phyloP scores from a whole-genome alignment of 768 basidiomycete genomes.

The Mycena filopes region DNA sequence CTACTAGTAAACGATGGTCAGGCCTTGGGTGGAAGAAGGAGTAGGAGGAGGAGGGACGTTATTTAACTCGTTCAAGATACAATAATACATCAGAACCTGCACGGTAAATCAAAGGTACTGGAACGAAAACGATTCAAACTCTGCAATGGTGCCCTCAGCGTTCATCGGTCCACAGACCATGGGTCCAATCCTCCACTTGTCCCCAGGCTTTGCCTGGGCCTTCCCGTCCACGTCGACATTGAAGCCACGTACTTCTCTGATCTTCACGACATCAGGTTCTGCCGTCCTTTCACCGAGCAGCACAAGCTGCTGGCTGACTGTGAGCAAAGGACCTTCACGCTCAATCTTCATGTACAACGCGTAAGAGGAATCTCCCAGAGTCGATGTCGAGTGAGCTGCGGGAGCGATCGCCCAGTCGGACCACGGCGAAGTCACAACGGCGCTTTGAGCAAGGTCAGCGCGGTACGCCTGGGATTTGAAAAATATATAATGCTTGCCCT shows the following conservation, averaged over 20 bases:
- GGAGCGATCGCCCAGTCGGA: conserved; percentile 29
- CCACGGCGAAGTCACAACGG: conserved; percentile 30
- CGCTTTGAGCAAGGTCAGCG: not conserved
- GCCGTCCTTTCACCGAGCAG: not conserved
- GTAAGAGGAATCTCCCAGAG: conserved; percentile 15
- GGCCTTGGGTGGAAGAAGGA: too few species aligned
- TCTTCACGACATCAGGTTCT: conserved; percentile 16
- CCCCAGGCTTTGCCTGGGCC: conserved; percentile 10
- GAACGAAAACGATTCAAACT: conserved; percentile 26
- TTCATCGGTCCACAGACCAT: conserved; percentile 31
- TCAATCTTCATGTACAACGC: conserved; percentile 26
- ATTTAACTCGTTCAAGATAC: too few species aligned
- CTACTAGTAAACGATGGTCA: too few species aligned
- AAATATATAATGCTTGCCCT: not conserved
- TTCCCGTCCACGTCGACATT: conserved; percentile 25
- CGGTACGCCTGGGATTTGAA: not conserved
- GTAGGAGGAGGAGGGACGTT: too few species aligned
- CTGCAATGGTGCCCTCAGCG: conserved; percentile 5
- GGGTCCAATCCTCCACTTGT: conserved; percentile 23
- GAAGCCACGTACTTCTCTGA: conserved; percentile 25
- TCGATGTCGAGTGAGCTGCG: conserved; percentile 23
- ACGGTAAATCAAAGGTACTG: conserved; percentile 11
- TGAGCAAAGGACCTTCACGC: conserved; percentile 28
- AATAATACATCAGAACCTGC: too few species aligned
- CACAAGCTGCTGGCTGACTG: conserved; percentile 20